Evolutionary conservation across 306 rosid genomes (phyloP), one percentile per base, ranked within the genome.

Genomic region (Abrus pulchellus): DNA sequence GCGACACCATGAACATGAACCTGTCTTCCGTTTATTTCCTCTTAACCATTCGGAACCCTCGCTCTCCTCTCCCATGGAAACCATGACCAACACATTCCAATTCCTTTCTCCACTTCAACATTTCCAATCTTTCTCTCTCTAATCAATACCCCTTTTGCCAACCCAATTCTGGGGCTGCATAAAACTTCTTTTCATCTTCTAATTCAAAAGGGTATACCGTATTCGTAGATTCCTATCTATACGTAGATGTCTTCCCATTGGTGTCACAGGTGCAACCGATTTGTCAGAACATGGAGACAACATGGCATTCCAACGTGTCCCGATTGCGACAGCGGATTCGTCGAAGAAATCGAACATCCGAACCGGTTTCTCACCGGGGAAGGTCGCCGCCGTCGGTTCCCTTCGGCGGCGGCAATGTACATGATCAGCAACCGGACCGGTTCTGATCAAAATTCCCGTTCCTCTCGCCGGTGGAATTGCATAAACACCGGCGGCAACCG

Each of bases 181-280:
- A 33, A 36, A 52, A 20, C 20, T 20, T 10, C 56, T 56, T 33
- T 41, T 41, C 63, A 12, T 9, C 4, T 54, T 5, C 10, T 6
- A 7, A 3, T 5, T 0, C 2, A 11, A 43, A 74, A 29, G 40
- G 41, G 36, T 48, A 49, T 28, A 12, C 1, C 33, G 52, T 20
- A 65, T 41, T 0, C 30, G 49, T 38, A 36, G 12, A 62, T 64
- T 43, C 72, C 34, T 41, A 49, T 49, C 10, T 40, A 11, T 2
- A 9, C 29, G 9, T 55, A 67, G 28, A 87, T 83, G 87, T 57
- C 90, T 41, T 87, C 92, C n/a, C 86, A 83, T 80, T 93, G 97
- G 98, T 93, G 98, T 56, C 83, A 90, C 77, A 69, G 93, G 56
- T 91, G 98, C 73, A 86, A 86, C 69, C 85, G 87, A 28, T 89